Percentiles rank a stretch among this genome's conserved stretches.
These are phyloP conservation scores for Didymella pinodella DNA, from an alignment of 2,329 filamentous ascomycete species.

Conservation along the genomic window DNA sequence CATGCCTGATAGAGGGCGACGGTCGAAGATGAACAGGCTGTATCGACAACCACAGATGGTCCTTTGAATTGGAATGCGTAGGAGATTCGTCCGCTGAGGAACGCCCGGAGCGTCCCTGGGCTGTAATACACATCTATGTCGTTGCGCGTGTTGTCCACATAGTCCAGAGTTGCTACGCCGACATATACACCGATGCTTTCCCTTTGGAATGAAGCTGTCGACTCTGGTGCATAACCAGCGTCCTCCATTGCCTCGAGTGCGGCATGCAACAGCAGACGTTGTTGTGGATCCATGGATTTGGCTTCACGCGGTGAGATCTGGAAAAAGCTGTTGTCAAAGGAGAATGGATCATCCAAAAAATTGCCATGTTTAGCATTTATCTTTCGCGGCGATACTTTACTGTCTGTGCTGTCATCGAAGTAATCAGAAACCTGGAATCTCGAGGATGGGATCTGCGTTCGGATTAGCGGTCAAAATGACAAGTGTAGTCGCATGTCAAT, in stretches of 20 bases:
- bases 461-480: too few species aligned
- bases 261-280: conserved; percentile 23
- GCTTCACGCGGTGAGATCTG: neutral
- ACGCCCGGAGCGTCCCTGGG: conserved; percentile 25
- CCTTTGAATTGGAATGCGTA: conserved; percentile 40
- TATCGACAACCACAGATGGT: conserved; percentile 40
- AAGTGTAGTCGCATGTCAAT: too few species aligned
- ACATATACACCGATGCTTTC: conserved; percentile 42
- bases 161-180: conserved; percentile 37
- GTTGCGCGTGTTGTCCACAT: conserved; percentile 42
- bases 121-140: conserved; percentile 38
- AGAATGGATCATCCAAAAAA: conserved; percentile 11
- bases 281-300: neutral
- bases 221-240: conserved; percentile 25
- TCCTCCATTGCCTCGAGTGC: conserved; percentile 50
- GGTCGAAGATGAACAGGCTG: conserved; percentile 43
- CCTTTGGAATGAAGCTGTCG: too few species aligned
- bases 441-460: too few species aligned
- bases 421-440: too few species aligned
- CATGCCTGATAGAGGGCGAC: conserved; percentile 41
- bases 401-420: too few species aligned
- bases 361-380: conserved; percentile 12
- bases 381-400: too few species aligned
- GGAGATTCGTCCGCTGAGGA: conserved; percentile 29
- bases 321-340: conserved; percentile 3